Conservation (phyloP, 441 rosid species). For the Geranium incanum region DNA sequence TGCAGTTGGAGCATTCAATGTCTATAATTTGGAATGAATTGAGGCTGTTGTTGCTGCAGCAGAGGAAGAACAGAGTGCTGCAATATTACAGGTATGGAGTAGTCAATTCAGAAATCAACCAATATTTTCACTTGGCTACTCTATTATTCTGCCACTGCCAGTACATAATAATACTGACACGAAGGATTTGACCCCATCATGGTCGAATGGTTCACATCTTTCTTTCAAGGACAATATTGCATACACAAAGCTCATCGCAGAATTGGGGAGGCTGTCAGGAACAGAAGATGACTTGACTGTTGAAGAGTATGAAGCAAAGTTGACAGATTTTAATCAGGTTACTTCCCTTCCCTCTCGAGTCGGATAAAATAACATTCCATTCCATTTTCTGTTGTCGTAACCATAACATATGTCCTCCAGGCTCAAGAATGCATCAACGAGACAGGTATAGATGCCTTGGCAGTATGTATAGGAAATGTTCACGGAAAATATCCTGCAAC, state of each 20-base stretch:
- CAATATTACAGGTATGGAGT: slow-evolving; percentile 71
- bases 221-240: slow-evolving; percentile 64
- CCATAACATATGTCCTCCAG: slow-evolving; percentile 32
- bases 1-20: slow-evolving; percentile 96
- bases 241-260: slow-evolving; percentile 56
- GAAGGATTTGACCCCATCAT: slow-evolving; percentile 89
- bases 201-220: slow-evolving; percentile 94
- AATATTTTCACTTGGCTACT: too few relatives aligned
- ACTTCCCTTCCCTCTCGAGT: slow-evolving; percentile 8
- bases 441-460: slow-evolving; percentile 87
- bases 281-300: slow-evolving; percentile 94
- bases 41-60: slow-evolving; percentile 95
- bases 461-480: slow-evolving; percentile 93
- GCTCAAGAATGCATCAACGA: slow-evolving; percentile 72
- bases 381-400: neutral
- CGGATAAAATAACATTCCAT: too few relatives aligned
- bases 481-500: slow-evolving; percentile 89
- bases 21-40: slow-evolving; percentile 88
- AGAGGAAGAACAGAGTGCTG: slow-evolving; percentile 88
- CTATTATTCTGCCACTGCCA: too few relatives aligned
- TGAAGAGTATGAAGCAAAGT: slow-evolving; percentile 84
- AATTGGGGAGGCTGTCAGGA: slow-evolving; percentile 79
- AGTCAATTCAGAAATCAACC: neutral
- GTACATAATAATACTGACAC: too few relatives aligned
- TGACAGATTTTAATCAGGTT: slow-evolving; percentile 79